Conservation (phyloP, 2,329 filamentous ascomycete genomes). For the Botrytis galanthina region DNA sequence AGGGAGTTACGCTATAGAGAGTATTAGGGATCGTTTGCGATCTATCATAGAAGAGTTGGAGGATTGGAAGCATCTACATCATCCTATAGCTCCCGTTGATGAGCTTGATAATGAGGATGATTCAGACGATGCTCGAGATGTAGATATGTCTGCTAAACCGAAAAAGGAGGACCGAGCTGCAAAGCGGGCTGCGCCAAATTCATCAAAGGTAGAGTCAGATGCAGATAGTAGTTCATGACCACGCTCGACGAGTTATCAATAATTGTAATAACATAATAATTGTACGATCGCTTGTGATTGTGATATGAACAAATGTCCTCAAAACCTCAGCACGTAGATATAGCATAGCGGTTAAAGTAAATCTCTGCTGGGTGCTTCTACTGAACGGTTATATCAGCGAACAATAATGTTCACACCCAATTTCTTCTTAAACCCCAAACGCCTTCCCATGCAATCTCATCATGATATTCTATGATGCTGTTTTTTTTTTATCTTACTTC, state of each 20-base stretch:
- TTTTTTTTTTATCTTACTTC: slow-evolving; percentile 39
- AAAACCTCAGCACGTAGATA: background rate
- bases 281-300: background rate
- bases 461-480: slow-evolving; percentile 5
- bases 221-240: background rate
- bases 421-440: slow-evolving; percentile 11
- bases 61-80: slow-evolving; percentile 87
- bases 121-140: slow-evolving; percentile 5
- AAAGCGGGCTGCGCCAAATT: background rate
- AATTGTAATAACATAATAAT: background rate
- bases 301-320: background rate
- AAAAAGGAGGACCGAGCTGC: slow-evolving; percentile 3
- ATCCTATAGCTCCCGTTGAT: slow-evolving; percentile 48
- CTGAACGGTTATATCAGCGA: background rate
- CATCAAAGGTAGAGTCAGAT: background rate
- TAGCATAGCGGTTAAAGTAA: background rate
- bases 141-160: background rate
- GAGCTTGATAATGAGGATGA: slow-evolving; percentile 31
- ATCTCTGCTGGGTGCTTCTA: background rate
- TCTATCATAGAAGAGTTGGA: slow-evolving; percentile 94
- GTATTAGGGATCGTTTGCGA: slow-evolving; percentile 82
- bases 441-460: slow-evolving; percentile 21
- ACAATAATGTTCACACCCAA: background rate
- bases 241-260: background rate
- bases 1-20: slow-evolving; percentile 93